phyloP scores from a whole-genome alignment of 2,329 filamentous ascomycete genomes.

The Phyllosticta citriasiana region DNA sequence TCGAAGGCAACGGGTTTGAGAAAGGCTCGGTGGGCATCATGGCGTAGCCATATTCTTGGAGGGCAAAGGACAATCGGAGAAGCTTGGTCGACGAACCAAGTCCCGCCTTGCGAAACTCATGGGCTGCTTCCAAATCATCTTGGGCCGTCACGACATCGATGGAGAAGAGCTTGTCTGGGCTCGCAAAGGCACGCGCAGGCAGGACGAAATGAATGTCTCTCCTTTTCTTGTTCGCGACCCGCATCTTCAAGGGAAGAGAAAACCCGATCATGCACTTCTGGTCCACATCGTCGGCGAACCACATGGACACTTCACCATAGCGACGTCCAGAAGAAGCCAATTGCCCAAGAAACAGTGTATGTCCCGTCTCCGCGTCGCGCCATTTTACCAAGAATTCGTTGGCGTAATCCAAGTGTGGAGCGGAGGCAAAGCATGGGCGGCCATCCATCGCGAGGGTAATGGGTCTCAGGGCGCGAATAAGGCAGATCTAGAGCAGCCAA shows the following conservation, averaged over 20 bases:
- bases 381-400: background rate
- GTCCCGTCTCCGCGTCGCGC: background rate
- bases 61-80: background rate
- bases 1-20: background rate
- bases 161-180: background rate
- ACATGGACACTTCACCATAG: background rate
- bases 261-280: background rate
- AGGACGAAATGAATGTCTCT: background rate
- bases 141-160: background rate
- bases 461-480: background rate
- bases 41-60: background rate
- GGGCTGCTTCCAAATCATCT: background rate
- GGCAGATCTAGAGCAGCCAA: background rate
- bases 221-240: background rate
- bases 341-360: background rate
- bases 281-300: background rate
- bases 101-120: background rate
- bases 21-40: background rate
- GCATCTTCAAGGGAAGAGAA: background rate
- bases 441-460: background rate
- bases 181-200: background rate
- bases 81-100: background rate
- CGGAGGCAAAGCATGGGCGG: background rate
- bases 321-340: background rate
- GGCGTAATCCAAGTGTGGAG: background rate